These are phyloP conservation scores for Dictyostelium intermedium DNA, from an alignment of 78 protist species.

Conservation along the genomic window DNA sequence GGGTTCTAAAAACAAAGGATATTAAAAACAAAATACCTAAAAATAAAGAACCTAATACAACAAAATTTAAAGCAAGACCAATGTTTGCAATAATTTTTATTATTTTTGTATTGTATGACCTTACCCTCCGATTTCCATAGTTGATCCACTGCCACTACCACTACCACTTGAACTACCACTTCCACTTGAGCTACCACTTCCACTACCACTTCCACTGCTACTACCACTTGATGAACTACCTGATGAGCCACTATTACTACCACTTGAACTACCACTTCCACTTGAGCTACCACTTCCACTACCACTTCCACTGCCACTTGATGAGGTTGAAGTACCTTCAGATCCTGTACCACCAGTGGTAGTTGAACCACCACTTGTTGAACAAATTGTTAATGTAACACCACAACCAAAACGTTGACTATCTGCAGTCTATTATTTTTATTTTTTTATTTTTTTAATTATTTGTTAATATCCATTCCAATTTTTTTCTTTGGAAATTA, in stretches of 20 bases:
- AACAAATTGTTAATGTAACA: slow-evolving; percentile 22
- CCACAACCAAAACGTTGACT: slow-evolving; percentile 66
- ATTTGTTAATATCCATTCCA: too few relatives aligned
- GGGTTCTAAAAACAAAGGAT: slow-evolving; percentile 58
- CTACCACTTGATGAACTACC: slow-evolving; percentile 34
- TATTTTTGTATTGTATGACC: not conserved
- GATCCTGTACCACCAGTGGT: slow-evolving; percentile 16
- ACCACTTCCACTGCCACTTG: slow-evolving; percentile 15
- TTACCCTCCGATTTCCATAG: not conserved
- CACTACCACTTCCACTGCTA: not conserved
- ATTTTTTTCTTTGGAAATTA: too few relatives aligned
- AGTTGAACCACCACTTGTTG: slow-evolving; percentile 29
- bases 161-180: not conserved
- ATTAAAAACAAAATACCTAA: not conserved
- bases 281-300: not conserved
- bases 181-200: slow-evolving; percentile 23
- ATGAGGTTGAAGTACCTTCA: not conserved
- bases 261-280: not conserved
- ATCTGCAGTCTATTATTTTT: slow-evolving; percentile 40
- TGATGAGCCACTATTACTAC: not conserved
- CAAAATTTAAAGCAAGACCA: slow-evolving; percentile 72
- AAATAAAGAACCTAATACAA: slow-evolving; percentile 55
- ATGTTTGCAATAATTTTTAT: slow-evolving; percentile 29
- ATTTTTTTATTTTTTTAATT: not conserved
- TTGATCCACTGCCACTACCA: not conserved